Base-by-base conservation (phyloP, 31 red algal genomes). In the Pterothamnion heteromorphum region DNA sequence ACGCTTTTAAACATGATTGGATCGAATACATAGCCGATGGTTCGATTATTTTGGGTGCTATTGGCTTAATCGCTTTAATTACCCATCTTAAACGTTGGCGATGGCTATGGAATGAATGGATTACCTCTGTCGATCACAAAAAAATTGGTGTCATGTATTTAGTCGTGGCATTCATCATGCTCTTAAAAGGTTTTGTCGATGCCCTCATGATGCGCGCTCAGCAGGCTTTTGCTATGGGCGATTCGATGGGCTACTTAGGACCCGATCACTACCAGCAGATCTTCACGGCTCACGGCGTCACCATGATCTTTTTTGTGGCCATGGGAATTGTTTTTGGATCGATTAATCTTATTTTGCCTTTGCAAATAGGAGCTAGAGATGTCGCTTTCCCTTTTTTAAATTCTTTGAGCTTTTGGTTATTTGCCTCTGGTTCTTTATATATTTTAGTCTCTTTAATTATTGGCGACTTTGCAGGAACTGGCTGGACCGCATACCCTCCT, bases 61-160 rank as follows among this genome's bases (percentile, higher is more conserved):
- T 41, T 41, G 38, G 38, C 38, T 41, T 41, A 41, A 41, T 41
- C 38, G 38, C 38, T 41, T 41, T 41, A 41, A 41, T 41, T 41
- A 41, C 38, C 38, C 38, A 41, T 41, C 38, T 41, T 41, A 41
- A 41, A 41, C 38, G 38, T 41, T 41, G 38, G 38, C 38, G 38
- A 41, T 41, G 38, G 38, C 38, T 41, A 41, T 41, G 38, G 38
- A 41, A 41, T 41, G 38, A 41, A 41, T 90, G 87, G 87, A 28
- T 90, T 30, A 90, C 87, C 23, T 74, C 87, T 44, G 26, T 90
- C 41, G 87, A 90, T 36, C 87, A 90, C 44, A 90, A 90, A 74
- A 24, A 35, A 24, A 90, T 90, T 74, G 87, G 87, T 27, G 34
- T 90, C 26, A 57, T 90, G 38, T 90, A 90, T 35, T 27, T 58